Evolutionary conservation across 1,284 basidiomycete species (phyloP).

Genomic region (Fomitiporia mediterranea): DNA sequence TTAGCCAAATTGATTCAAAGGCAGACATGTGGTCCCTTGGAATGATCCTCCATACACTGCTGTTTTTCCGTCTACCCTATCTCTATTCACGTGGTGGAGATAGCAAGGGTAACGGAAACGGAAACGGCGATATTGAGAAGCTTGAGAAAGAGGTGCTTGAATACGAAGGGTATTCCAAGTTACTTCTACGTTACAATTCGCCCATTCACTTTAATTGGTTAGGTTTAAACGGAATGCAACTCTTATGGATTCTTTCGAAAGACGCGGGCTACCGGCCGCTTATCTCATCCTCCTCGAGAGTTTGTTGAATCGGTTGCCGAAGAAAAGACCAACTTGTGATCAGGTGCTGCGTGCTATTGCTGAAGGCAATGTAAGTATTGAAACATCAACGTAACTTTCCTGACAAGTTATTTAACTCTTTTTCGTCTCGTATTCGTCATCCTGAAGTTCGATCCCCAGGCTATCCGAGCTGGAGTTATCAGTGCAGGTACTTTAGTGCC

Average conservation of each 20-base stretch:
- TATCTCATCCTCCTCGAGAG: slow-evolving; percentile 70
- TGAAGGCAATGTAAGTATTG: slow-evolving; percentile 54
- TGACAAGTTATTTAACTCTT: background rate
- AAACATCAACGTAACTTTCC: background rate
- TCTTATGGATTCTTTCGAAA: slow-evolving; percentile 52
- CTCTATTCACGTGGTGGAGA: slow-evolving; percentile 54
- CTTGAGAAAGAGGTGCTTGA: slow-evolving; percentile 71
- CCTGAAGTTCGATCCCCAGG: slow-evolving; percentile 28
- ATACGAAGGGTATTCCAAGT: slow-evolving; percentile 59
- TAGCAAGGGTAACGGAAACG: slow-evolving; percentile 48
- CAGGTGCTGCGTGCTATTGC: slow-evolving; percentile 60
- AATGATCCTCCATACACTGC: slow-evolving; percentile 87
- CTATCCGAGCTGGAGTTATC: background rate
- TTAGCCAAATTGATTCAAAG: slow-evolving; percentile 78
- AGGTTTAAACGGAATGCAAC: slow-evolving; percentile 57
- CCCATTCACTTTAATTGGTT: background rate
- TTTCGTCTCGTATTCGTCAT: background rate
- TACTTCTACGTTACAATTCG: slow-evolving; percentile 1
- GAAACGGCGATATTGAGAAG: slow-evolving; percentile 53
- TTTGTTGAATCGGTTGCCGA: slow-evolving; percentile 59
- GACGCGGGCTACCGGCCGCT: slow-evolving; percentile 62
- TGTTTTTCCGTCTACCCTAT: slow-evolving; percentile 86
- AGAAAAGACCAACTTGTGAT: slow-evolving; percentile 64
- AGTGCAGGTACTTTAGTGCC: slow-evolving; percentile 15
- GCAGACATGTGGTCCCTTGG: slow-evolving; percentile 88